Base-by-base conservation (phyloP, 768 basidiomycete species). In the Pseudohyphozyma bogoriensis region DNA sequence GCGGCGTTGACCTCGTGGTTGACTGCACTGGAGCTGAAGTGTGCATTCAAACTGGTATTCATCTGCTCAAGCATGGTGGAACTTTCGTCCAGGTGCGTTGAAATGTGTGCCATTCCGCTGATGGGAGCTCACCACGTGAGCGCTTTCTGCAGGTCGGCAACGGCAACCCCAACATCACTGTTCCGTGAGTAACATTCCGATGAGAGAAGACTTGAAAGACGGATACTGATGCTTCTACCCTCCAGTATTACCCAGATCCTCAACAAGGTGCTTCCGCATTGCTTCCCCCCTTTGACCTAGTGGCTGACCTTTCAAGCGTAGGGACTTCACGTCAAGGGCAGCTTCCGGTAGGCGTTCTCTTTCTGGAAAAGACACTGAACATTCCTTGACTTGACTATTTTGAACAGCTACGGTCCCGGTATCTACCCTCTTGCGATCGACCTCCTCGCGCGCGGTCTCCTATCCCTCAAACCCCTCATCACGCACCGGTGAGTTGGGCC, bases 301-400 rank as follows among this genome's bases (percentile, higher is more conserved):
- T n/a, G 11, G 20, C 40, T 42, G 20, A 42, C 18, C 40, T 42
- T 11, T 2, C 50, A 91, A 91, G 20, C 24, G 2, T n/a, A 42
- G 40, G 75, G 88, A 95, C 74, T 74, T 95, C 24, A 80, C 76
- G 58, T 89, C 73, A 86, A 85, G 69, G 90, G 91, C 39, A 88
- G 87, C n/a, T 95, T 95, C 85, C 83, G 92, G 68, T n/a, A n/a
- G n/a, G n/a, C n/a, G n/a, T n/a, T n/a, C 92, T 86, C 69, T 86
- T 83, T 20, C 82, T 87, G 72, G n/a, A n/a, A n/a, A n/a, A n/a
- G n/a, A n/a, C n/a, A n/a, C n/a, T n/a, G n/a, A n/a, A n/a, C n/a
- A n/a, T n/a, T n/a, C n/a, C n/a, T n/a, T n/a, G n/a, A n/a, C n/a
- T n/a, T n/a, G n/a, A n/a, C n/a, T 57, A n/a, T 29, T 59, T 24